These are phyloP conservation scores for Elaphomyces granulatus DNA, from an alignment of 495 filamentous ascomycete genomes.

Conservation along the genomic window DNA sequence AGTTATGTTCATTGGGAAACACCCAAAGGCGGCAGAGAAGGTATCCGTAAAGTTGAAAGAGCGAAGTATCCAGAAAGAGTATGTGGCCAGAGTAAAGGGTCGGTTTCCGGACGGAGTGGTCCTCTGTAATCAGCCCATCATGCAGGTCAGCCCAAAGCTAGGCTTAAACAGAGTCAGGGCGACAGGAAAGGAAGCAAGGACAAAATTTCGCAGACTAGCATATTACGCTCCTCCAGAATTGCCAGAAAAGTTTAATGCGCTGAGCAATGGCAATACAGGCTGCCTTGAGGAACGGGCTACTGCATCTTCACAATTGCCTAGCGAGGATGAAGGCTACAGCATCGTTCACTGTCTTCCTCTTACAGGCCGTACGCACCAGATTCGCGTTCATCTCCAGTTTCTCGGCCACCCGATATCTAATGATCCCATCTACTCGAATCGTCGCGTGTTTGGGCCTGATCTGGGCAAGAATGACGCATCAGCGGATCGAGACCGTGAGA, in stretches of 20 bases:
- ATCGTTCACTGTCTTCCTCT: conserved; percentile 89
- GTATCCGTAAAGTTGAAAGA: conserved; percentile 56
- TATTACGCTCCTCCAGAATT: conserved; percentile 55
- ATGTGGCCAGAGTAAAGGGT: conserved; percentile 80
- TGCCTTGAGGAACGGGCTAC: conserved; percentile 20
- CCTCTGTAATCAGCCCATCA: conserved; percentile 83
- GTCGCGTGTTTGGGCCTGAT: conserved; percentile 70
- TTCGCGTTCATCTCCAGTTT: conserved; percentile 89
- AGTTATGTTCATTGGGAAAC: conserved; percentile 94
- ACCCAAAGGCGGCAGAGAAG: conserved; percentile 59
- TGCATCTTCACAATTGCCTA: conserved; percentile 15
- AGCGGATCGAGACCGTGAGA: conserved; percentile 66
- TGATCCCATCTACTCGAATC: conserved; percentile 94
- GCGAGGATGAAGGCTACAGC: conserved; percentile 58
- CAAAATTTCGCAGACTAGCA: conserved; percentile 76
- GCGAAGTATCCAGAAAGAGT: conserved; percentile 81
- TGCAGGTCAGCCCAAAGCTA: conserved; percentile 87
- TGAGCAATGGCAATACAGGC: conserved; percentile 11
- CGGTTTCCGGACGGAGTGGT: conserved; percentile 71
- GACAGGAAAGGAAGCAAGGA: conserved; percentile 76
- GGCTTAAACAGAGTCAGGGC: conserved; percentile 87
- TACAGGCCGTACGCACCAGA: conserved; percentile 88
- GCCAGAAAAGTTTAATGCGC: conserved; percentile 4
- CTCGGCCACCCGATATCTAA: conserved; percentile 91
- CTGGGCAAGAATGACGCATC: conserved; percentile 56